Base-by-base conservation (phyloP, 768 basidiomycete genomes). In the Hericium erinaceus region DNA sequence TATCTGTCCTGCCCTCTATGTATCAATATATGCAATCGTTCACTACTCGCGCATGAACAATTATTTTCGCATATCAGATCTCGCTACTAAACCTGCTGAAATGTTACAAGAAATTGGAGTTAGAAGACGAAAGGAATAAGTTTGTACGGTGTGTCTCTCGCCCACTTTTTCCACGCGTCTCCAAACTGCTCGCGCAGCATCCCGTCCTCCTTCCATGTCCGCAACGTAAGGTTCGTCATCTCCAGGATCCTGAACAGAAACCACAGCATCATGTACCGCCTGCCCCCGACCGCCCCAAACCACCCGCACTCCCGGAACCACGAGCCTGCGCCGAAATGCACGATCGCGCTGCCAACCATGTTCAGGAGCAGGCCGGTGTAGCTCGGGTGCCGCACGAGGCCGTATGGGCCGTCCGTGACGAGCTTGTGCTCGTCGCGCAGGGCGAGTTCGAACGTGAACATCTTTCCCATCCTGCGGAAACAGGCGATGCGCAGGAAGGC, bases 401-500 rank as follows among this genome's bases (percentile, higher is more conserved):
- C 18, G 50, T 67, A 65, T 12, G 63, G 60, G 8, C 65, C 65
- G 11, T 37, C n/a, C 26, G 59, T 61, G 40, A 65, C 48, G 39
- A 67, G 61, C 22, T 52, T 28, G 55, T 60, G 60, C 37, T 56
- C 54, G 15, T 46, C 39, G 3, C 53, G 59, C 33, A 65, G 26
- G 6, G 57, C 46, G 20, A 65, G 40, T 48, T 60, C 53, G 58
- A 61, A 64, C 5, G 65, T 65, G 59, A 66, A 66, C 58, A 53
- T 57, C 2, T 37, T 33, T 2, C 64, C 62, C n/a, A 65, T 58
- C 2, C 38, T 41, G 20, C 56, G 48, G 60, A 58, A 65, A 55
- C 71, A 70, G 18, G 16, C 44, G 44, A 61, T 48, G 24, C 70
- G 69, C 49, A 72, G 39, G 11, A 60, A 28, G 16, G 58, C 61